Evolutionary conservation across 371 early-diverging fungal genomes (phyloP), one percentile per base, ranked within the genome.

Genomic region (Mortierella sp.): DNA sequence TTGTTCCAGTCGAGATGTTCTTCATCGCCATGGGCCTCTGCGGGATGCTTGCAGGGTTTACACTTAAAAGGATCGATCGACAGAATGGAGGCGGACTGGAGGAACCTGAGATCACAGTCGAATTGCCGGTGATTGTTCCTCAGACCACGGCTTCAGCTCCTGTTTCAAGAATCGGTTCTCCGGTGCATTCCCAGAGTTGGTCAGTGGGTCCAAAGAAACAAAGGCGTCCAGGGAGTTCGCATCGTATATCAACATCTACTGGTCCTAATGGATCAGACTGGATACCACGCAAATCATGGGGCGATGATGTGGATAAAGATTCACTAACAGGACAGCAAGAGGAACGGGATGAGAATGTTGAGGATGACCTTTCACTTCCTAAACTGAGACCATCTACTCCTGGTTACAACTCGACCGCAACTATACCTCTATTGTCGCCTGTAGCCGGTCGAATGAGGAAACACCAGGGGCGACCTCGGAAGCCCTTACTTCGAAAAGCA

Each of bases 1-100:
- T 84, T 54, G 18, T 81, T 1, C 71, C 76, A 1, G 84, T 88
- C 12, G 87, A 87, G 68, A 30, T 82, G 49, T 86, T 88, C 62
- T 88, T 86, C 61, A 83, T 79, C 2, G 50, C 50, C 13, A 66
- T 85, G 63, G 87, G 85, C 12, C 41, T 80, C 23, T 58, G 49
- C 18, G 87, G 86, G 1, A 78, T 79, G 28, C 9, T 70, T 8
- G 81, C 71, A 7, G 70, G 71, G 13, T 39, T 61, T 13, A 46
- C 65, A 3, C 71, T 87, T 14, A 66, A 54, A 58, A 10, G 47
- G 2, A 71, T 82, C 9, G 84, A 86, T 62, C 52, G 43, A 30
- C 41, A 55, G 23, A 57, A 80, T 53, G 84, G 84, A 0, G 83
- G 82, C 16, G 51, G 82, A 14, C 55, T 84, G 63, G 82, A 84